Percentiles rank a stretch among this genome's conserved stretches.
phyloP scores from a whole-genome alignment of 1,139 yeast species.

The Lodderomyces parapsilosis region DNA sequence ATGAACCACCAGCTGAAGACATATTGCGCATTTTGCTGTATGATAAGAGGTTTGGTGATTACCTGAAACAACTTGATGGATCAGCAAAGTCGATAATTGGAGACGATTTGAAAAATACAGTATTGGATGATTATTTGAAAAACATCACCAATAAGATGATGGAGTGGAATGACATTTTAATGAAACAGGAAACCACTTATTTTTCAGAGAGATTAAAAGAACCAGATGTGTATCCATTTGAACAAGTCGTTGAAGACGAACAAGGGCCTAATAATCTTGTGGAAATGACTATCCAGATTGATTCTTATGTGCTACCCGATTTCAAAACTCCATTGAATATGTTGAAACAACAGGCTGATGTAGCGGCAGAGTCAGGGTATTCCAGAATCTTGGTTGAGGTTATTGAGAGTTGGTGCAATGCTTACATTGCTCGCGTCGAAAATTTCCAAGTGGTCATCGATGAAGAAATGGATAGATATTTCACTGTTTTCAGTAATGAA shows the following conservation, averaged over 20 bases:
- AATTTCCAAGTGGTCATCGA: conserved; percentile 59
- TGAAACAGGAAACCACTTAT: conserved; percentile 59
- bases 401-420: conserved; percentile 66
- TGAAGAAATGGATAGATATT: conserved; percentile 52
- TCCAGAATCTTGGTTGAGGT: conserved; percentile 84
- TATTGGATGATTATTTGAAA: conserved; percentile 68
- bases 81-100: conserved; percentile 59
- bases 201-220: conserved; percentile 65
- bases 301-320: conserved; percentile 63
- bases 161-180: conserved; percentile 76
- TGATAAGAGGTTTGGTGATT: conserved; percentile 62
- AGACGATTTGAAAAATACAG: conserved; percentile 60
- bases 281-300: conserved; percentile 62
- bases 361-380: conserved; percentile 85
- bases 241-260: conserved; percentile 42
- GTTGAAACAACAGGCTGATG: conserved; percentile 89
- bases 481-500: conserved; percentile 45
- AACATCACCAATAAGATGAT: conserved; percentile 69
- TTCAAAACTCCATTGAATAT: conserved; percentile 61
- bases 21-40: conserved; percentile 67
- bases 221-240: conserved; percentile 57
- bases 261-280: conserved; percentile 56
- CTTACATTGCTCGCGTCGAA: conserved; percentile 59
- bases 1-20: conserved; percentile 73
- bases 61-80: conserved; percentile 39